These are phyloP conservation scores for Melanomma pulvis-pyrius DNA, from an alignment of 495 filamentous ascomycete species.

Conservation along the genomic window DNA sequence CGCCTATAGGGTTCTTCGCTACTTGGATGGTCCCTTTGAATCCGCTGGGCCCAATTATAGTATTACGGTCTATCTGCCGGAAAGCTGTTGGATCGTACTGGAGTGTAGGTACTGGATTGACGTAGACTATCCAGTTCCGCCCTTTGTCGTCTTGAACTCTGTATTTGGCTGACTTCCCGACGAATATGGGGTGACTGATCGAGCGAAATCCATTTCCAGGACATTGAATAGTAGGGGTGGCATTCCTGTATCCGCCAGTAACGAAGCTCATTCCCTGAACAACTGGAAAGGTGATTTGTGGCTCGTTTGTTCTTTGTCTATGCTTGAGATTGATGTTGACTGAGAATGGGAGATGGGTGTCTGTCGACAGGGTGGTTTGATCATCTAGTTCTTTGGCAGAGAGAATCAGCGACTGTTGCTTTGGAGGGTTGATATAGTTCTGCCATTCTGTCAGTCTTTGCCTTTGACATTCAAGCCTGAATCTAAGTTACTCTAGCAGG, in stretches of 20 bases:
- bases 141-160: constrained; percentile 69
- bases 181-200: constrained; percentile 59
- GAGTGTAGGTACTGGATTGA: constrained; percentile 54
- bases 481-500: constrained; percentile 49
- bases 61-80: constrained; percentile 50
- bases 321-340: constrained; percentile 68
- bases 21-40: constrained; percentile 78
- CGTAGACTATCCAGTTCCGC: constrained; percentile 79
- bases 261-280: constrained; percentile 90
- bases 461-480: not conserved
- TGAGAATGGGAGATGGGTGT: constrained; percentile 68
- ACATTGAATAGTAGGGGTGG: constrained; percentile 72
- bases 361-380: constrained; percentile 63
- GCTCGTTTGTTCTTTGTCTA: constrained; percentile 49
- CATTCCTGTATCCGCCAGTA: constrained; percentile 71
- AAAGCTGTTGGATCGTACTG: constrained; percentile 50
- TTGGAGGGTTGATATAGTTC: constrained; percentile 80
- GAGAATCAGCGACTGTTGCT: constrained; percentile 76
- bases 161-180: constrained; percentile 72
- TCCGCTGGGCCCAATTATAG: constrained; percentile 53
- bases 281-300: constrained; percentile 74
- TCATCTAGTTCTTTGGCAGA: constrained; percentile 72
- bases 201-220: constrained; percentile 66
- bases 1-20: constrained; percentile 67
- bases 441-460: constrained; percentile 29